phyloP scores from a whole-genome alignment of 208 protist genomes.

The Leishmania braziliensis region DNA sequence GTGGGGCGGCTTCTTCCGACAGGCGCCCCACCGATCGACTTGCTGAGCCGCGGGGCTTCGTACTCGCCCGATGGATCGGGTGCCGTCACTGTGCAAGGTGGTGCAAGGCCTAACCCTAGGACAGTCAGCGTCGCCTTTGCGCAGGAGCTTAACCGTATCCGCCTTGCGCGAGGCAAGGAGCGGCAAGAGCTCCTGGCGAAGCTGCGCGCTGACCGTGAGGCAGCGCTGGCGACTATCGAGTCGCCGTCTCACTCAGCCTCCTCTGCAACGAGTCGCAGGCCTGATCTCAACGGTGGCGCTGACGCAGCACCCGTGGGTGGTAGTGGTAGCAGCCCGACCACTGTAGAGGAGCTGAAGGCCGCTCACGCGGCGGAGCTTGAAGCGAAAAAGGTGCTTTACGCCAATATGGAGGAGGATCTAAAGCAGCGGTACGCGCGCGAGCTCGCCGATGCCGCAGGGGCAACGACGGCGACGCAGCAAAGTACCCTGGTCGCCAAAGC shows the following conservation, averaged over 20 bases:
- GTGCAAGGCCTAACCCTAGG: constrained; percentile 5
- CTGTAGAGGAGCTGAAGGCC: constrained; percentile 33
- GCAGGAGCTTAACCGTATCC: constrained; percentile 37
- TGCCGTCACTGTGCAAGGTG: constrained; percentile 11
- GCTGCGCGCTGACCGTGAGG: constrained; percentile 33
- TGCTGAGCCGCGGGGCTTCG: constrained; percentile 6
- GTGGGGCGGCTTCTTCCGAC: background rate
- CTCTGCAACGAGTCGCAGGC: background rate
- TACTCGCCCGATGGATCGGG: constrained; percentile 14
- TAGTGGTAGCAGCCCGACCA: background rate
- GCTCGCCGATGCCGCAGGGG: constrained; percentile 27
- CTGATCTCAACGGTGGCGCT: constrained; percentile 3
- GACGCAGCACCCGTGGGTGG: background rate
- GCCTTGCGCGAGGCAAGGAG: constrained; percentile 26
- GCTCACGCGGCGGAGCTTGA: constrained; percentile 32
- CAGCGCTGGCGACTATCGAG: constrained; percentile 15
- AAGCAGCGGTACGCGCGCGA: constrained; percentile 38
- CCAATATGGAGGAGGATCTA: constrained; percentile 47
- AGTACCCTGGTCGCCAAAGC: constrained; percentile 48
- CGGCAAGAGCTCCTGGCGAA: constrained; percentile 39
- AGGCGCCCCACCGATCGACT: background rate
- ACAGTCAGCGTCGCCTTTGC: constrained; percentile 24
- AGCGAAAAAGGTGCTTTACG: constrained; percentile 32
- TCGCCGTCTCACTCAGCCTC: background rate
- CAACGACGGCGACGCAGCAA: constrained; percentile 25